phyloP scores from a whole-genome alignment of 495 filamentous ascomycete species.

The Hyphodiscus hymeniophilus region DNA sequence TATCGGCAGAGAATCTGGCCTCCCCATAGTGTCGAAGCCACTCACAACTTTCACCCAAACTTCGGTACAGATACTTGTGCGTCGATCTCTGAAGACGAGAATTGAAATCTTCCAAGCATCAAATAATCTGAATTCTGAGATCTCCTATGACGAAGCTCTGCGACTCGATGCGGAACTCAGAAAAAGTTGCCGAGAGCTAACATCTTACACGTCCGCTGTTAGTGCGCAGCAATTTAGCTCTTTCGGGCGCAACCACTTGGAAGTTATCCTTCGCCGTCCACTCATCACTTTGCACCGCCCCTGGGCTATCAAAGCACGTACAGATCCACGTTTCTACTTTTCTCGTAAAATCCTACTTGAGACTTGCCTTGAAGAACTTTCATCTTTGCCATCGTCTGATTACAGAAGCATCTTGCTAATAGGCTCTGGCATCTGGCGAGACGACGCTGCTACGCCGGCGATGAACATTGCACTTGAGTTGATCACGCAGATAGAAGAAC shows the following conservation, averaged over 20 bases:
- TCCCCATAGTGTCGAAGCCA: slow-evolving; percentile 26
- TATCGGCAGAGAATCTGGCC: slow-evolving; percentile 36
- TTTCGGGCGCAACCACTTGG: slow-evolving; percentile 29
- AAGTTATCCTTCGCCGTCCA: slow-evolving; percentile 42
- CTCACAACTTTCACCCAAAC: slow-evolving; percentile 33
- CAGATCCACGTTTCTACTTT: slow-evolving; percentile 45
- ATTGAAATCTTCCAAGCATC: slow-evolving; percentile 39
- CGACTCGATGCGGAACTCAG: background rate
- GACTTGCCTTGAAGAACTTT: slow-evolving; percentile 39
- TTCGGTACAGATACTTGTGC: slow-evolving; percentile 44
- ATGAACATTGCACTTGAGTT: slow-evolving; percentile 33
- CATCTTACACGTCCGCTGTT: no score
- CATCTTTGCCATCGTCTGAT: slow-evolving; percentile 30
- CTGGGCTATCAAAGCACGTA: slow-evolving; percentile 39
- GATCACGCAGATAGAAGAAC: slow-evolving; percentile 25
- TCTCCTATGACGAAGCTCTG: slow-evolving; percentile 43
- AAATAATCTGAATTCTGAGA: slow-evolving; percentile 37
- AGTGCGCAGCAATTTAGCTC: background rate
- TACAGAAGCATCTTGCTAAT: slow-evolving; percentile 33
- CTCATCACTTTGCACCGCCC: slow-evolving; percentile 45
- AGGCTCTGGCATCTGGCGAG: slow-evolving; percentile 42
- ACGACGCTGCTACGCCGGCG: slow-evolving; percentile 30
- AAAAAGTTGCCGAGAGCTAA: background rate
- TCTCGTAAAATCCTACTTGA: slow-evolving; percentile 49
- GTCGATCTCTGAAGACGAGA: slow-evolving; percentile 39